Base-by-base conservation (phyloP, 2,329 filamentous ascomycete genomes). In the Fusarium fujikuroi region DNA sequence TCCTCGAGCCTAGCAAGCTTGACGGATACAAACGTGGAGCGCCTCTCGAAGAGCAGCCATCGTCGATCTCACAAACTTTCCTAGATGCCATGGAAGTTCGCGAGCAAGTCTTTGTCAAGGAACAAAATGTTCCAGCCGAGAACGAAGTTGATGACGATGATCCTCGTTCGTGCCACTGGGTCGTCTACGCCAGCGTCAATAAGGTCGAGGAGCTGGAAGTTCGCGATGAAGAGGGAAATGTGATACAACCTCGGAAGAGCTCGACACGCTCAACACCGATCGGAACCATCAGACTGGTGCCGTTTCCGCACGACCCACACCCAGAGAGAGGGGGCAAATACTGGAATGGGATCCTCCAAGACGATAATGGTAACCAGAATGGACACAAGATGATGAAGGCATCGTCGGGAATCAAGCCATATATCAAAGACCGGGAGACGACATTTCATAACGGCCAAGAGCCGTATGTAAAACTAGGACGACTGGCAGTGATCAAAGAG, bases 91-190 rank as follows among this genome's bases (percentile, higher is more conserved):
- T 92, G 89, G 81, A 83, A 59, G 87, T 92, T 47, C 88, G 91
- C 40, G 84, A 89, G 68, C 77, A 81, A 23, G 90, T 92, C 60
- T 92, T 91, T 75, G 87, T 92, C 30, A 42, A 83, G 12, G 91
- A 92, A 77, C 90, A 92, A 76, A 76, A 81, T 0, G 84, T 90
- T 19, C 85, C 88, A 0, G 81, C 90, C 2, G 90, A 92, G 42
- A 89, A 90, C 73, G 95, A 98, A 81, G 87, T 94, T 73, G 95
- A 98, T 84, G 84, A 87, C 2, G 94, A 98, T 79, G 95, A 98
- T 80, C 75, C 87, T 2, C 89, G 93, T 40, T 92, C 90, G 75
- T 95, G 92, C 83, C 95, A 98, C 82, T 97, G 94, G 93, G 92
- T 97, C 36, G 86, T 92, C n/a, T 97, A 97, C 81, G 90, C 90